These are phyloP conservation scores for Dactylonectria macrodidyma DNA, from an alignment of 2,329 filamentous ascomycete species.

Conservation along the genomic window DNA sequence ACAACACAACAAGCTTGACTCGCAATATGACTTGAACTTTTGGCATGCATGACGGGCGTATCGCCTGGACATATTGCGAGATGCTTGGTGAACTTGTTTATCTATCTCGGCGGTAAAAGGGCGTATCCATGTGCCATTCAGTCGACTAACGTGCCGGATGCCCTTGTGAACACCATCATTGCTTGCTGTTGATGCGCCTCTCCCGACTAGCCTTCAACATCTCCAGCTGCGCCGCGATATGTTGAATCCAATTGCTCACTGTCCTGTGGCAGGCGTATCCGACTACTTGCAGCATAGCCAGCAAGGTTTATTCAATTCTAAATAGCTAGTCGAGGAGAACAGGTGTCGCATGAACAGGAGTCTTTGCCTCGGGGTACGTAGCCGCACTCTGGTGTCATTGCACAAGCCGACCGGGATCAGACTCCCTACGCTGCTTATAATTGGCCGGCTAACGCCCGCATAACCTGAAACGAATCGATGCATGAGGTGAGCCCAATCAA, in stretches of 20 bases:
- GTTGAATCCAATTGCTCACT: not conserved
- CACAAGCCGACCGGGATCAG: constrained; percentile 28
- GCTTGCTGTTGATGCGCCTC: not conserved
- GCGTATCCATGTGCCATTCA: too few species aligned
- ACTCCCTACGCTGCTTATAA: constrained; percentile 30
- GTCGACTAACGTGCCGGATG: too few species aligned
- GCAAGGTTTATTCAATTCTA: too few species aligned
- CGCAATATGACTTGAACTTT: not conserved
- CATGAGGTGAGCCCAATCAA: constrained; percentile 45
- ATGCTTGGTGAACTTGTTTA: not conserved
- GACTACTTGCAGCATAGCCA: too few species aligned
- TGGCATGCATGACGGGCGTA: not conserved
- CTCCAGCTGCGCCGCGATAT: too few species aligned
- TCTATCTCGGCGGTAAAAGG: not conserved
- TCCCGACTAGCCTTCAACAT: not conserved
- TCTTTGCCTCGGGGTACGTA: not conserved
- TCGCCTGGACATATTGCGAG: not conserved
- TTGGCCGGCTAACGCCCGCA: constrained; percentile 52
- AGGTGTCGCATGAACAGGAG: too few species aligned
- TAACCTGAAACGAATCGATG: constrained; percentile 56
- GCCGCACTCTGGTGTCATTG: constrained; percentile 5
- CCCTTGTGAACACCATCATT: not conserved
- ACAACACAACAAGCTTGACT: too few species aligned
- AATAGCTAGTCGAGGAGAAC: too few species aligned
- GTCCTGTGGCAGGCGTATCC: not conserved